Base-by-base conservation (phyloP, 768 basidiomycete genomes). In the Lepiota brunneoincarnata region DNA sequence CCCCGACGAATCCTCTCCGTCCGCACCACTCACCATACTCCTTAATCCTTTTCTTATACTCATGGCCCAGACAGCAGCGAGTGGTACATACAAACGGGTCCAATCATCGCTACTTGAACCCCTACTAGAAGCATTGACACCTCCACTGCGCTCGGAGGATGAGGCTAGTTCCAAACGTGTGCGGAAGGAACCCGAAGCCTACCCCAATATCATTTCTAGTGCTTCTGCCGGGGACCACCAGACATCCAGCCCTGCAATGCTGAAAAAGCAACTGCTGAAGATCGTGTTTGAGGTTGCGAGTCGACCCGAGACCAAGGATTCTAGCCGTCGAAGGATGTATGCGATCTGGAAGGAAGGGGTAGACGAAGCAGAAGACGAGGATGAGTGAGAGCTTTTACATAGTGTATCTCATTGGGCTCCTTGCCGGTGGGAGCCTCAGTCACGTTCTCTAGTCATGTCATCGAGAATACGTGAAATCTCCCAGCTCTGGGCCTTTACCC, bases 211-310 rank as follows among this genome's bases (percentile, higher is more conserved):
- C 15, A 56, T 82, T 14, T 67, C 72, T 11, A 87, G 87, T 62
- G 76, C 84, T 9, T 86, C 83, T 57, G 65, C 72, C 15, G 69
- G 72, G 14, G 63, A 72, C 45, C 70, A 82, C 0, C 58, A 60
- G 21, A 45, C 63, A 14, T 80, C 78, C 49, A 73, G 73, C 6
- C 66, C 64, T 11, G 57, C 58, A 0, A 58, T 63, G n/a, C 62
- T 91, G 42, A 80, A 77, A 57, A 78, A 75, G 55, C 76, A 73
- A 43, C 58, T 96, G 7, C 69, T 93, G 55, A 73, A 77, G 59
- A 73, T 69, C 38, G 59, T 96, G 40, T 95, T 96, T 63, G 79
- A 86, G 15, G 70, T 83, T 28, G 93, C 93, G 31, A 86, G 90
- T 61, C 74, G 80, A 35, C 75, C 82, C 55, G 82, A 86, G n/a